Base-by-base conservation (phyloP, 805 yeast species). In the Yarrowia phangngaensis region DNA sequence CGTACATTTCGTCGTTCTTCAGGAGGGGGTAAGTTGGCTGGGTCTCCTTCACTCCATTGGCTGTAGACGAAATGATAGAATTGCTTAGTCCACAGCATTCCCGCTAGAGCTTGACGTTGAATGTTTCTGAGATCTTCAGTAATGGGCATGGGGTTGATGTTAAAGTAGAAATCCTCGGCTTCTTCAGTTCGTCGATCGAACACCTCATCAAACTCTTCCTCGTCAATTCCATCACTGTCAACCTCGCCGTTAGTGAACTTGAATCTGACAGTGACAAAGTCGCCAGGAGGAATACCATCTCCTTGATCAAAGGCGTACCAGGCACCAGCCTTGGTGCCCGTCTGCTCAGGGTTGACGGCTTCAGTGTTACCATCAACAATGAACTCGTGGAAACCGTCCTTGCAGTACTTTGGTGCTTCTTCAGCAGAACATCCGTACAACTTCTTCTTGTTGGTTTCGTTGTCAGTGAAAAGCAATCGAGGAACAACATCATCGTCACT, bases 41-140 rank as follows among this genome's bases (percentile, higher is more conserved):
- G 86, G 63, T 88, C 97, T 53, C 97, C 97, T 53, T 75, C 71
- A 41, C 79, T 76, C 97, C 97, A 88, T 57, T 84, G 83, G 53
- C 78, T 79, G 65, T 83, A 92, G 52, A 88, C 78, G 58, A 88
- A 84, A 61, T 85, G 83, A 62, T 88, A 88, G 64, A 82, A 88
- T 66, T 88, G 96, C 64, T 88, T 88, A 6, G 92, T 80, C 97
- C 97, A 88, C 60, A 89, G 69, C 64, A 89, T 72, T 1, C 97
- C 96, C 8, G 96, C 89, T 67, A 86, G 86, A 0, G 96, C 95
- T 69, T 88, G 97, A 60, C 96, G 76, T 69, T 88, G 95, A 48
- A 88, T 80, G 60, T 75, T 79, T 60, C 95, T 73, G 57, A 88
- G 71, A 52, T 83, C 84, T 53, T 84, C 88, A 19, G 84, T 75